Evolutionary conservation across 306 rosid genomes (phyloP).

Genomic region (Datisca glomerata): DNA sequence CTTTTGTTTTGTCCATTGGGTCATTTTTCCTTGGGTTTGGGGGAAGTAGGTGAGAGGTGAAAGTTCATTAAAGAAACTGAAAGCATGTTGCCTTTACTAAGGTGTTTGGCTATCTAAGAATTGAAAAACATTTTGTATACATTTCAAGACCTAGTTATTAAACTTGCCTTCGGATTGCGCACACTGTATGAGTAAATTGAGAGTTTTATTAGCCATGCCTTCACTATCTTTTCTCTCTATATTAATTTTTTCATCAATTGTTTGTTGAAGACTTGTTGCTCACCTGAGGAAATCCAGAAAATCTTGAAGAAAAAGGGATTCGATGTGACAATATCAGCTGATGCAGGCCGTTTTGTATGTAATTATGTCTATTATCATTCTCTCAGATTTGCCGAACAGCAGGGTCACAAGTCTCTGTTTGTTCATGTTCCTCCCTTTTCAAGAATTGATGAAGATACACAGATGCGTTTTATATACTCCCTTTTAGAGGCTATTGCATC

Average conservation of each 20-base stretch:
- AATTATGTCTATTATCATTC: constrained; percentile 79
- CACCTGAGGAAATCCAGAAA: constrained; percentile 35
- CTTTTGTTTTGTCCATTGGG: too few relatives aligned
- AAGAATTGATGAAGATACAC: constrained; percentile 60
- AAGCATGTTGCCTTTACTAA: too few relatives aligned
- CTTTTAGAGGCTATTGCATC: constrained; percentile 74
- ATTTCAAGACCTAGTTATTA: too few relatives aligned
- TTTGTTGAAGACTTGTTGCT: constrained; percentile 42
- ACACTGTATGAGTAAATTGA: too few relatives aligned
- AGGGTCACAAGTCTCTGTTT: constrained; percentile 71
- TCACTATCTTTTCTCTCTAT: constrained; percentile 7
- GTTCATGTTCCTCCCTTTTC: constrained; percentile 79
- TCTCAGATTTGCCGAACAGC: constrained; percentile 67
- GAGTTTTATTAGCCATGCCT: too few relatives aligned
- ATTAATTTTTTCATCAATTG: neutral
- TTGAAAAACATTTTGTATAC: too few relatives aligned
- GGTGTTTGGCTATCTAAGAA: too few relatives aligned
- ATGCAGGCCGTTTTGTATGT: constrained; percentile 87
- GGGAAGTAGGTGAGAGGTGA: too few relatives aligned
- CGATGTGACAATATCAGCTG: constrained; percentile 47
- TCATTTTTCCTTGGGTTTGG: too few relatives aligned
- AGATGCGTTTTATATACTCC: constrained; percentile 49
- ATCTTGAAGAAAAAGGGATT: constrained; percentile 41
- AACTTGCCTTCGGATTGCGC: too few relatives aligned
- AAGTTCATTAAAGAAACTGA: too few relatives aligned